Evolutionary conservation across 495 filamentous ascomycete species (phyloP).

Genomic region (Penicillium silybi): DNA sequence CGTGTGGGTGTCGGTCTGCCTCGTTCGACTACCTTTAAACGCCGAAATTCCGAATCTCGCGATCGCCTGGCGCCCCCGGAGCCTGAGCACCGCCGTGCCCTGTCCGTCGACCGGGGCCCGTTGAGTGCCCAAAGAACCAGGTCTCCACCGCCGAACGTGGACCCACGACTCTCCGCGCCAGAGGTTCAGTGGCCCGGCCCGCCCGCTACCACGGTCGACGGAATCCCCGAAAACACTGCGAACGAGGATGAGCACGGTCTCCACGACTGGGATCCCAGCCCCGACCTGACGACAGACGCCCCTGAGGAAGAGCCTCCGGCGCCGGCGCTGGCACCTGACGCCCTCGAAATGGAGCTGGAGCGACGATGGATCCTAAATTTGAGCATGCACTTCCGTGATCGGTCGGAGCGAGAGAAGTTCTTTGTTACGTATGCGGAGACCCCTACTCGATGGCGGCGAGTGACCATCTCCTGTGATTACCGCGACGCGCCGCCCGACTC

Average conservation of each 20-base stretch:
- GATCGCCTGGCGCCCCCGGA: constrained; percentile 64
- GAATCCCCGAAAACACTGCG: constrained; percentile 5
- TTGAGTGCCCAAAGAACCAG: constrained; percentile 42
- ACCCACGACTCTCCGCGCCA: constrained; percentile 44
- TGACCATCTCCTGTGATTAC: constrained; percentile 94
- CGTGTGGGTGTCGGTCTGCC: constrained; percentile 78
- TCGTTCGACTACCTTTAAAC: constrained; percentile 68
- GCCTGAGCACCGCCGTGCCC: constrained; percentile 65
- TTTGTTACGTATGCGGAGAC: constrained; percentile 92
- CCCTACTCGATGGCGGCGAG: constrained; percentile 73
- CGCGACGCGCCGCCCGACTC: constrained; percentile 75
- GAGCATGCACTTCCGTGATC: constrained; percentile 97
- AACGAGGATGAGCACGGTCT: constrained; percentile 23
- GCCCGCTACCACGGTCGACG: constrained; percentile 35
- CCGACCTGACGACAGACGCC: constrained; percentile 21
- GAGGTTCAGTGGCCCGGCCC: constrained; percentile 45
- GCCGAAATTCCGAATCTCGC: constrained; percentile 75
- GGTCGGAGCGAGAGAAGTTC: constrained; percentile 94
- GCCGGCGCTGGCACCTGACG: constrained; percentile 38
- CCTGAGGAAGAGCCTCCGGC: constrained; percentile 17
- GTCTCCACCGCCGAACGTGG: constrained; percentile 41
- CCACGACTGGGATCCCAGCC: constrained; percentile 22
- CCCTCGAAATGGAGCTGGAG: constrained; percentile 78
- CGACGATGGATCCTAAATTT: constrained; percentile 92
- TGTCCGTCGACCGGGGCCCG: constrained; percentile 65